Conservation (phyloP, 768 basidiomycete species). For the Antrodiella citrinella region DNA sequence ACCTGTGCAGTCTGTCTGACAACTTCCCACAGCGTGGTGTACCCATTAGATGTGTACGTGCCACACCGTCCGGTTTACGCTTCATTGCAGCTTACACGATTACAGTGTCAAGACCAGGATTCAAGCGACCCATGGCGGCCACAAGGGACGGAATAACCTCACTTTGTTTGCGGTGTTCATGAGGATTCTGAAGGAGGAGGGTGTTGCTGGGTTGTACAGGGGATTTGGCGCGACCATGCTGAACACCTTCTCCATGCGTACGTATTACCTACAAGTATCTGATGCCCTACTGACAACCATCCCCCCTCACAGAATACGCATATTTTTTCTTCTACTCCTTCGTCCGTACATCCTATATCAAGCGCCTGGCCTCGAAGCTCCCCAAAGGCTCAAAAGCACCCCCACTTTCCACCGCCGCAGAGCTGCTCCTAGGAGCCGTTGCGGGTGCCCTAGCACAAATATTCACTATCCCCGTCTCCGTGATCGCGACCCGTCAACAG, state of each 20-base stretch:
- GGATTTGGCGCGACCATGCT: conserved; percentile 97
- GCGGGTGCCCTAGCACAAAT: conserved; percentile 95
- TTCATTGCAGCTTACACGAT: conserved; percentile 5
- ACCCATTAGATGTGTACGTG: conserved; percentile 82
- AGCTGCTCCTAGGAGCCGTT: conserved; percentile 81
- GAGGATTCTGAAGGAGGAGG: conserved; percentile 73
- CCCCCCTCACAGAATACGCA: conserved; percentile 83
- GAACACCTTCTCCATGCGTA: conserved; percentile 96
- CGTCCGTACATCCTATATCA: conserved; percentile 77
- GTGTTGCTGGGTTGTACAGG: conserved; percentile 74
- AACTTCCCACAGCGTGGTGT: conserved; percentile 58
- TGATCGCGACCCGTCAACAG: conserved; percentile 97
- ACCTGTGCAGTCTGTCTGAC: no score
- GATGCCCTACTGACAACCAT: neutral
- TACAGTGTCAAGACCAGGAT: conserved; percentile 88
- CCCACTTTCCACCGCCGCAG: conserved; percentile 64
- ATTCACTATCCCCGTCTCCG: conserved; percentile 96
- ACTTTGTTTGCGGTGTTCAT: conserved; percentile 60
- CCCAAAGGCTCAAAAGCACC: conserved; percentile 54
- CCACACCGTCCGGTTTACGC: neutral
- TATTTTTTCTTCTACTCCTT: conserved; percentile 99
- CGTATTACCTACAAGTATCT: conserved; percentile 25
- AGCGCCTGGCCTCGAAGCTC: conserved; percentile 51
- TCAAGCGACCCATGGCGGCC: conserved; percentile 64
- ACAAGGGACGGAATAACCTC: conserved; percentile 34